Evolutionary conservation across 257 asterid species (phyloP).

Genomic region (Leonotis leonurus): DNA sequence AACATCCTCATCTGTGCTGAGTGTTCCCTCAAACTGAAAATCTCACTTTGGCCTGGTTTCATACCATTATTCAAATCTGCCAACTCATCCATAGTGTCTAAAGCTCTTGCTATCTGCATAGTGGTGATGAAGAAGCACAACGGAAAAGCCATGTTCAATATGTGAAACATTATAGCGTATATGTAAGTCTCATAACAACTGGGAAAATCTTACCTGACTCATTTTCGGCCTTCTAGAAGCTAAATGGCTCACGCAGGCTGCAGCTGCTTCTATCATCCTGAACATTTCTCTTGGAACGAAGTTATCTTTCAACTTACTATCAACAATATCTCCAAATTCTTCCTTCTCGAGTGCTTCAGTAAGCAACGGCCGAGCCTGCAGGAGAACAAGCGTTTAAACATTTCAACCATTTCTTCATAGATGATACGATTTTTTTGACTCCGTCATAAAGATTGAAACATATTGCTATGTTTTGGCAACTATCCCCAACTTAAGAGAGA

Average conservation of each 20-base stretch:
- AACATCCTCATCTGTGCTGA: constrained; percentile 86
- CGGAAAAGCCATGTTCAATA: neutral
- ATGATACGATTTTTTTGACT: neutral
- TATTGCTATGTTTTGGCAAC: too few relatives aligned
- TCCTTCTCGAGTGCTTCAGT: constrained; percentile 62
- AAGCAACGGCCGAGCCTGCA: constrained; percentile 82
- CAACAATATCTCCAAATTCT: constrained; percentile 51
- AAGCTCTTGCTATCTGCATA: constrained; percentile 68
- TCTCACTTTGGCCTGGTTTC: constrained; percentile 81
- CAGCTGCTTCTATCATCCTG: constrained; percentile 86
- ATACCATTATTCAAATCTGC: constrained; percentile 74
- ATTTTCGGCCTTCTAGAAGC: constrained; percentile 71
- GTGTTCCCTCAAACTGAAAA: constrained; percentile 67
- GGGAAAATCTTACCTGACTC: constrained; percentile 48
- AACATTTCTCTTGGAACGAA: constrained; percentile 59
- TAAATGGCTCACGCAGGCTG: constrained; percentile 80
- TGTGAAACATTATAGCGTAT: neutral
- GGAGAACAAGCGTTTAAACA: neutral
- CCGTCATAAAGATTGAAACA: neutral
- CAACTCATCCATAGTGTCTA: constrained; percentile 63
- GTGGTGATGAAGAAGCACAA: neutral
- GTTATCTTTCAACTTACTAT: constrained; percentile 44
- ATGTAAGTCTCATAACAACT: neutral
- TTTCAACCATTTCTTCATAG: constrained; percentile 1
- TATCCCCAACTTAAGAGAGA: too few relatives aligned